A percentile compares a stretch with the other conserved stretches of the same genome.
These are phyloP conservation scores for Dictyostelium firmibasis DNA, from an alignment of 78 protist species.

Conservation along the genomic window DNA sequence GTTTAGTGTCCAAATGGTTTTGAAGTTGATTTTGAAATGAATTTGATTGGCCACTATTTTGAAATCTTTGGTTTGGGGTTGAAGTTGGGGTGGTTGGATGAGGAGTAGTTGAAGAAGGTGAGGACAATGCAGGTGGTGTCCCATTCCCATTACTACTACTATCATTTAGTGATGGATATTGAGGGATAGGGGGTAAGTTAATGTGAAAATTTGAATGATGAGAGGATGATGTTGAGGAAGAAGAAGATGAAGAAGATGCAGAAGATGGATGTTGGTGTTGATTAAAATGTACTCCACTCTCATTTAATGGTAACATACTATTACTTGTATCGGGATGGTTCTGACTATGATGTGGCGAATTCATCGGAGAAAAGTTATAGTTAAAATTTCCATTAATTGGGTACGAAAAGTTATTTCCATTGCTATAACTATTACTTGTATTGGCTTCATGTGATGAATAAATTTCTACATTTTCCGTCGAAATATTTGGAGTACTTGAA, in stretches of 20 bases:
- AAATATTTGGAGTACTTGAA: not conserved
- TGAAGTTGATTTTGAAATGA: slow-evolving; percentile 24
- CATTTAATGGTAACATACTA: not conserved
- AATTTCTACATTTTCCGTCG: not conserved
- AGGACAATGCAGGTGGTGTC: not conserved
- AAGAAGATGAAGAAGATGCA: not conserved
- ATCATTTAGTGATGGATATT: not conserved
- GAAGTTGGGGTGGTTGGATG: not conserved
- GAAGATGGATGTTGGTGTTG: not conserved
- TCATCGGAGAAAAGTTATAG: not conserved
- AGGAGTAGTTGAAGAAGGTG: not conserved
- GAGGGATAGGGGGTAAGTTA: not conserved
- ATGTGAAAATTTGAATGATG: not conserved
- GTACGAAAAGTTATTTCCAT: not conserved
- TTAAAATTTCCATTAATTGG: not conserved
- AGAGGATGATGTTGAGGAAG: not conserved
- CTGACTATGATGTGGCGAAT: not conserved
- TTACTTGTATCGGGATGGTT: not conserved
- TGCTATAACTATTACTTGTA: not conserved
- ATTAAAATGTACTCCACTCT: not conserved
- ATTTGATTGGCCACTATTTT: not conserved
- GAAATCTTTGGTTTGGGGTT: not conserved
- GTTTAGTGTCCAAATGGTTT: slow-evolving; percentile 5
- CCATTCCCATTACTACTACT: not conserved
- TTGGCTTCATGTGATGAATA: not conserved